Evolutionary conservation across 1,284 basidiomycete species (phyloP), one percentile per base, ranked within the genome.

Genomic region (Cutaneotrichosporon dermatis): DNA sequence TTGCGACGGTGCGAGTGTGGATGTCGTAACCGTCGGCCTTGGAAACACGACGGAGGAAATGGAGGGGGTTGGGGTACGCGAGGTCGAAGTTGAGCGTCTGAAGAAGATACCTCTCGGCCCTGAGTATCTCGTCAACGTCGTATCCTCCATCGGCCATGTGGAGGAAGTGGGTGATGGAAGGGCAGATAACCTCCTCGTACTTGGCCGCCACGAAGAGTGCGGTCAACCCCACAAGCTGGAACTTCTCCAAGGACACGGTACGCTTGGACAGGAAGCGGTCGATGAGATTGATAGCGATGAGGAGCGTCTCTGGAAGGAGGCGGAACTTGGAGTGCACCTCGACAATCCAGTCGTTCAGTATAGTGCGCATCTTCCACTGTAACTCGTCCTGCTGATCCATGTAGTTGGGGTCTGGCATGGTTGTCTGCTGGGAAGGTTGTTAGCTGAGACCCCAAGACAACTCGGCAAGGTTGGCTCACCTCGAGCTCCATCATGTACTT

Each of bases 1-100:
- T 99, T 54, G 88, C 93, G 9, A 98, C 83, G 0, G 93, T 97
- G 58, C 94, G 83, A 34, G 88, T 88, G 74, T 94, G 88, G 56
- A 92, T 86, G 72, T 97, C 90, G 76, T 95, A 98, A 61, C 90
- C 88, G 71, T 99, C 96, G 4, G 95, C 96, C 79, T 98, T 99
- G 78, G 90, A 93, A 61, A 93, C 87, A 50, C 93, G 84, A 41
- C 94, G 83, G 55, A 98, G 82, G 79, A 90, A 98, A 77, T 95
- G 89, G 72, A 98, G 88, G 1, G 94, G 93, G 75, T 91, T 95
- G 44, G 94, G 92, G 75, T 90, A 96, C 69, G 87, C 88, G 64
- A 98, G 74, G 76, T 96, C 90, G 84, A 92, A 99, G 60, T 92
- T 87, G 52, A 99, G 82, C 5, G 92, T 91, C 76, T 90, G 89